Conservation (phyloP, 2,329 filamentous ascomycete species). For the Graphilbum sp. region DNA sequence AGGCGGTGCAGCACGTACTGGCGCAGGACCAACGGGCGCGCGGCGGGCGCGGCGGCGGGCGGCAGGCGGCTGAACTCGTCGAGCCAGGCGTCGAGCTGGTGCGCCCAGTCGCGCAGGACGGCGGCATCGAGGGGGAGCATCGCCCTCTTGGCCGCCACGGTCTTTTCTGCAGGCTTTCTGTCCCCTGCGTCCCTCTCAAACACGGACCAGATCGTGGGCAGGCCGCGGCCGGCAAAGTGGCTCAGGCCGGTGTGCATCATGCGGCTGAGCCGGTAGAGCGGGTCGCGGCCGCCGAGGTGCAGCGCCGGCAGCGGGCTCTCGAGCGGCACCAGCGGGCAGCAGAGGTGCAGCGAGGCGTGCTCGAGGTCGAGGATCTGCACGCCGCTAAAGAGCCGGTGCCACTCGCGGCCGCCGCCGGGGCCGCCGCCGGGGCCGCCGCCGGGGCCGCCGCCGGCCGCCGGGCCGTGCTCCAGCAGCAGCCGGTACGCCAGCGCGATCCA, state of each 20-base stretch:
- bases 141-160: no score
- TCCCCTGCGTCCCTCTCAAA: not conserved
- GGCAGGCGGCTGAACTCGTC: slow-evolving; percentile 5
- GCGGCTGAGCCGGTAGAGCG: slow-evolving; percentile 8
- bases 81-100: slow-evolving; percentile 8
- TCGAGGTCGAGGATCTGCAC: slow-evolving; percentile 9
- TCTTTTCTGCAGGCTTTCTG: no score
- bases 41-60: not conserved
- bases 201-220: slow-evolving; percentile 9
- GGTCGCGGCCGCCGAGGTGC: slow-evolving; percentile 4
- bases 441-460: no score
- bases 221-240: slow-evolving; percentile 8
- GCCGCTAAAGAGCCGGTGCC: slow-evolving; percentile 8
- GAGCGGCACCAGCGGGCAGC: slow-evolving; percentile 6
- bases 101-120: slow-evolving; percentile 9
- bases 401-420: slow-evolving; percentile 2
- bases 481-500: slow-evolving; percentile 9
- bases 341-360: slow-evolving; percentile 9
- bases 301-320: slow-evolving; percentile 6
- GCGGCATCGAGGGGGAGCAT: slow-evolving; percentile 7
- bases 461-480: slow-evolving; percentile 9
- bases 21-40: slow-evolving; percentile 5
- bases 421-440: not conserved
- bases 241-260: slow-evolving; percentile 9
- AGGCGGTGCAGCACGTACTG: slow-evolving; percentile 9